These are phyloP conservation scores for Trichaptum fuscoviolaceum DNA, from an alignment of 768 basidiomycete genomes.

Conservation along the genomic window DNA sequence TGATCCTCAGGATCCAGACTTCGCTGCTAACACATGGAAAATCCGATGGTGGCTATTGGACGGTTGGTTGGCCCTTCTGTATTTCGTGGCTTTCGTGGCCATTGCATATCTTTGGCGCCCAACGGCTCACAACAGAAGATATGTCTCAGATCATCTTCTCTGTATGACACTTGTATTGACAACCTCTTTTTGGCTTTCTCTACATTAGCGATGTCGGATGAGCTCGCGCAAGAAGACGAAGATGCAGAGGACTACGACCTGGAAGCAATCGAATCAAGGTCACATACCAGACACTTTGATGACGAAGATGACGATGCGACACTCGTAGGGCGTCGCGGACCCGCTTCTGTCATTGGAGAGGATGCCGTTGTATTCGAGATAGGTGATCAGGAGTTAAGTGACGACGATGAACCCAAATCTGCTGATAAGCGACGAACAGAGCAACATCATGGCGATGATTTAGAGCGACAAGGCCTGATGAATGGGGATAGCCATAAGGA, in stretches of 20 bases:
- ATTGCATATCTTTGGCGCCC: slow-evolving; percentile 95
- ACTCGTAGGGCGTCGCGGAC: slow-evolving; percentile 56
- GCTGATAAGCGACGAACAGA: slow-evolving; percentile 45
- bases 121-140: slow-evolving; percentile 83
- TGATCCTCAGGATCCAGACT: slow-evolving; percentile 47
- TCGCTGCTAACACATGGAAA: slow-evolving; percentile 86
- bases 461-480: slow-evolving; percentile 69
- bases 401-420: slow-evolving; percentile 50
- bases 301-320: slow-evolving; percentile 70
- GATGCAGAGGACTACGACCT: slow-evolving; percentile 92
- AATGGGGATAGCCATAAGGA: slow-evolving; percentile 29
- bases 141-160: slow-evolving; percentile 30
- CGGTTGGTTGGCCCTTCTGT: slow-evolving; percentile 88
- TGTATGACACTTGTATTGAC: slow-evolving; percentile 15
- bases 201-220: slow-evolving; percentile 93
- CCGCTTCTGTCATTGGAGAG: slow-evolving; percentile 40
- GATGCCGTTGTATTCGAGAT: slow-evolving; percentile 88
- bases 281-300: slow-evolving; percentile 29
- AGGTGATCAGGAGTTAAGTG: slow-evolving; percentile 67
- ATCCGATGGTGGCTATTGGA: slow-evolving; percentile 95
- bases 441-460: slow-evolving; percentile 36
- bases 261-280: slow-evolving; percentile 62
- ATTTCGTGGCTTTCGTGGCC: slow-evolving; percentile 70
- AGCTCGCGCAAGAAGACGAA: slow-evolving; percentile 90
- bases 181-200: slow-evolving; percentile 30